Evolutionary conservation across 495 filamentous ascomycete species (phyloP), one percentile per base, ranked within the genome.

Genomic region (Talaromyces thailandensis): DNA sequence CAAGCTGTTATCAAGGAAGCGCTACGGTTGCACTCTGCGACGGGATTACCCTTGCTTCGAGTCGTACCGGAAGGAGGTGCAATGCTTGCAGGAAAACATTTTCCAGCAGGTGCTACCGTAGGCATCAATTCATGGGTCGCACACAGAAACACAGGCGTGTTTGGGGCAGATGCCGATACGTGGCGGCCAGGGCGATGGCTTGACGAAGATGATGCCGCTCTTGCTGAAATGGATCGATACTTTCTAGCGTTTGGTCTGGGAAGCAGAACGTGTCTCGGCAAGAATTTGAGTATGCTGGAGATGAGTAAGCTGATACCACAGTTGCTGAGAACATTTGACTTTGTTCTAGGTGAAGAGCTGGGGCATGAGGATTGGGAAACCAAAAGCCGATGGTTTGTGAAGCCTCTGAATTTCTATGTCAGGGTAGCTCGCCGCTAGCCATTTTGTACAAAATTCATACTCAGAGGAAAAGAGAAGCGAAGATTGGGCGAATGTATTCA

Each of bases 1-100:
- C 84, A 86, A 62, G 85, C 87, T 4, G 82, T 82, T 35, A 81
- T 91, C 64, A 86, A 89, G 70, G 89, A 92, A 71, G 76, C 82
- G 0, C 81, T 90, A 68, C 80, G 88, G 5, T 56, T 90, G 21
- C 83, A 89, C 65, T 85, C 89, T 0, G 82, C 84, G 7, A 77
- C 84, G 0, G 83, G 82, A 0, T 68, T 88, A 29, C 76, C 81
- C 21, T 79, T 89, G 58, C 86, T 89, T 71, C 80, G 86, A 29
- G 70, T 87, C 32, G 85, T 88, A 12, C 88, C 84, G 1, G 69
- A 70, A 53, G 73, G 77, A 6, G 87, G 86, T 0, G 66, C 79
- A 14, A 64, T 64, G 2, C 70, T 88, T 29, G 77, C 80, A 31
- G 64, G 71, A 24, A 70, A 71, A 62, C 72, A 63, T 26, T 65